Conservation (phyloP, 345 rosid species). For the Syzygium aqueum region DNA sequence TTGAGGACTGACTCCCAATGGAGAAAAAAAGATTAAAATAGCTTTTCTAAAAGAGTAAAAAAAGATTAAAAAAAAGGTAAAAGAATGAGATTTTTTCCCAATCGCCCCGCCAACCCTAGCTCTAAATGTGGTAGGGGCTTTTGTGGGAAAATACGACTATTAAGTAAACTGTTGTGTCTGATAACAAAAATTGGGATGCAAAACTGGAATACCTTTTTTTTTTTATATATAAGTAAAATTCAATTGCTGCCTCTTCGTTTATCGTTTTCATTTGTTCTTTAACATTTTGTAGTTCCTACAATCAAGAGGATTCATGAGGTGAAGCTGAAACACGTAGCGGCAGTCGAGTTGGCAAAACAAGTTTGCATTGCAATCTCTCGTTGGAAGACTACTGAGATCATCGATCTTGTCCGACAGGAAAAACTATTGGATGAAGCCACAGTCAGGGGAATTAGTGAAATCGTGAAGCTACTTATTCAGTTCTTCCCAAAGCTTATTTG, state of each 20-base stretch:
- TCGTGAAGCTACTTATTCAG: neutral
- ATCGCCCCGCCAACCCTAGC: neutral
- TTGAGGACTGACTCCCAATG: neutral
- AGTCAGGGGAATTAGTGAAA: neutral
- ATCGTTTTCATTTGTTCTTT: too few species aligned
- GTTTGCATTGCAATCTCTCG: neutral
- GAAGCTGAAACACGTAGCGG: neutral
- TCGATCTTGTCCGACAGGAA: too few species aligned
- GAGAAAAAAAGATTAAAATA: neutral
- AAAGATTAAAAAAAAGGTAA: neutral
- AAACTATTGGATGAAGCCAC: neutral
- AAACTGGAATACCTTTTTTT: neutral
- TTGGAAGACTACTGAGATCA: too few species aligned
- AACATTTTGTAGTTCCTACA: neutral
- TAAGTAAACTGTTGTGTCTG: neutral
- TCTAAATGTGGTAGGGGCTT: neutral
- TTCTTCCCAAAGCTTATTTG: neutral
- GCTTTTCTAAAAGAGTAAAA: neutral
- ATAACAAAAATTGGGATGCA: too few species aligned
- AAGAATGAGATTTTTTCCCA: neutral
- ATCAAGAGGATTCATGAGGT: neutral
- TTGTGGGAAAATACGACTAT: neutral
- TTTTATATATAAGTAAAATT: too few species aligned
- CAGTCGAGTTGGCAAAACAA: neutral
- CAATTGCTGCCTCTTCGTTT: neutral